Base-by-base conservation (phyloP, 192 early-diverging fungal species). In the Gaertneriomyces sp. region DNA sequence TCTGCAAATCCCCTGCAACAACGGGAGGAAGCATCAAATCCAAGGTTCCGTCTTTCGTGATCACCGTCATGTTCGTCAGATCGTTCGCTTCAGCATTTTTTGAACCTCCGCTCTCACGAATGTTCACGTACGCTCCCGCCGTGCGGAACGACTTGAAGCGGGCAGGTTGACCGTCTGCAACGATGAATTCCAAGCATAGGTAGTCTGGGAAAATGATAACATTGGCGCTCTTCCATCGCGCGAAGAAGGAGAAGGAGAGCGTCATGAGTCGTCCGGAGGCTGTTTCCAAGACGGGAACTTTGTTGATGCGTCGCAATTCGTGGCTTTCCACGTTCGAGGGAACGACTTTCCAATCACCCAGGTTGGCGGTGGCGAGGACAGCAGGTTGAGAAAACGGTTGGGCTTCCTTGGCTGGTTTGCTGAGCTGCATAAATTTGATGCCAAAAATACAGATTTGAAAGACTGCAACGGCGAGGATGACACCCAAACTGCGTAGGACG, bases 131-230 rank as follows among this genome's bases (percentile, higher is more conserved):
- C 46, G 46, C 46, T 47, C 46, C 46, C 9, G 46, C n/a, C 46
- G 46, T 47, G n/a, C 46, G 46, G 46, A 47, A n/a, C 9, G 46
- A 47, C 46, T 47, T 47, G 9, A n/a, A 10, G 46, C 46, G 46
- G n/a, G 9, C 46, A 47, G 46, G 9, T 9, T 47, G 9, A 47
- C 46, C 9, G n/a, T n/a, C n/a, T 9, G n/a, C 46, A 10, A 9
- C 46, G 19, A 55, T 20, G 20, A 55, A 55, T 8, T 55, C 53
- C 10, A 55, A 16, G 12, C 8, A 55, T 55, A 55, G 9, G 53
- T 55, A 55, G 53, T 20, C 53, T 14, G 53, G 53, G 8, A 55
- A 10, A 55, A 55, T 55, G 53, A 55, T 20, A 20, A 55, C 12
- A 20, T 55, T 55, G 53, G 53, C 53, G 7, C 8, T 55, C 19